Evolutionary conservation across 176 grass and related monocot genomes (phyloP).

Genomic region (Carex myosuroides): DNA sequence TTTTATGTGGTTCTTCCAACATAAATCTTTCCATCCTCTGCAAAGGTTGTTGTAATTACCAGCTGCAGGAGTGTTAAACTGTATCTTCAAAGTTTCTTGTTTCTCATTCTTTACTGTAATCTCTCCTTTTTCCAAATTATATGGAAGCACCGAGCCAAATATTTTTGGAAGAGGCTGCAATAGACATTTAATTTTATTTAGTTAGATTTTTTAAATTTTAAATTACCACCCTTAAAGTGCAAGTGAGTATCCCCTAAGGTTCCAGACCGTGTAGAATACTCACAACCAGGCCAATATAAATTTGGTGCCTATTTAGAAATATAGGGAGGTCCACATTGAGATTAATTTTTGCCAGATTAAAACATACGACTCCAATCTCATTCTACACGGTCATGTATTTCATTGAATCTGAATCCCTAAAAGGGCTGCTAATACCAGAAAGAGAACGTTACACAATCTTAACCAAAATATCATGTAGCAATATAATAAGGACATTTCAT

Average conservation of each 20-base stretch:
- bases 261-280: no score
- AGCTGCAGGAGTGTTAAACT: neutral
- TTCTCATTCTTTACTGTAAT: slow-evolving; percentile 9
- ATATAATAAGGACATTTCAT: neutral
- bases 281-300: no score
- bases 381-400: no score
- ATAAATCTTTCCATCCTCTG: slow-evolving; percentile 1
- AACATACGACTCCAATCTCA: no score
- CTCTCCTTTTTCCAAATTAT: neutral
- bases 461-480: neutral
- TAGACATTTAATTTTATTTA: neutral
- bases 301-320: no score
- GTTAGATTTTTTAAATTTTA: neutral
- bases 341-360: no score
- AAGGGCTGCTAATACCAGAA: neutral
- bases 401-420: no score
- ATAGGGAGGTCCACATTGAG: no score
- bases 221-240: neutral
- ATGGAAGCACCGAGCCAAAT: neutral
- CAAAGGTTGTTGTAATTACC: neutral
- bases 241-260: no score
- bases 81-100: neutral
- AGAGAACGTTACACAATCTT: neutral
- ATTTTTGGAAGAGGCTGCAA: slow-evolving; percentile 10
- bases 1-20: neutral